Evolutionary conservation across 2,329 filamentous ascomycete genomes (phyloP), one percentile per base, ranked within the genome.

Genomic region (Tolypocladium guangdongense): DNA sequence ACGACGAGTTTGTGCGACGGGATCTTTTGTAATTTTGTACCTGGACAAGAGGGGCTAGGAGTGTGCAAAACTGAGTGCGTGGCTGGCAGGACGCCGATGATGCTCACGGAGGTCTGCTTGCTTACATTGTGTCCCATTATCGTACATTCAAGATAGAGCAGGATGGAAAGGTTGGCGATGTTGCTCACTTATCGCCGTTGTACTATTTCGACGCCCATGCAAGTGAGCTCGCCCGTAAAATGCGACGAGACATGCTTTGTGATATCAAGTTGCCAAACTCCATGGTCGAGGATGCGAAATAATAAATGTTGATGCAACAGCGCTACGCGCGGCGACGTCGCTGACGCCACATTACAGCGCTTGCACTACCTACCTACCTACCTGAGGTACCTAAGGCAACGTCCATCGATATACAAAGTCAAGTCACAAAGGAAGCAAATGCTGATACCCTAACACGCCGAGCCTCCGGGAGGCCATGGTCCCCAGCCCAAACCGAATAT

Each of bases 1-100:
- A 95, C 69, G 86, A 88, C 59, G 89, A 97, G 78, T 99, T 99
- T 71, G 90, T 97, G 71, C 90, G 90, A 80, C 84, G 89, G 61
- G 93, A 99, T 75, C 78, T 99, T 71, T 83, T 99, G 78, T 99
- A 88, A 80, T 52, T 57, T 39, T 50, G 33, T 46, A 32, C 43
- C 18, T n/a, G 43, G 43, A 20, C 14, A 47, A 47, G 20, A 20
- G 27, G 43, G 43, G 27, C 24, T 45, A 52, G 35, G 39, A 37
- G 45, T 52, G 50, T 49, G 41, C 33, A 55, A 53, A 50, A 37
- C 52, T 52, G 56, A 54, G 50, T 43, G 56, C 57, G 56, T 57
- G 38, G 54, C 55, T 57, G 59, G 56, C 56, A 59, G 54, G 55
- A 52, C 61, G 60, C 59, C 56, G 57, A 57, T 58, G 60, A 59